Evolutionary conservation across 768 basidiomycete genomes (phyloP).

Genomic region (Lactarius tabidus): DNA sequence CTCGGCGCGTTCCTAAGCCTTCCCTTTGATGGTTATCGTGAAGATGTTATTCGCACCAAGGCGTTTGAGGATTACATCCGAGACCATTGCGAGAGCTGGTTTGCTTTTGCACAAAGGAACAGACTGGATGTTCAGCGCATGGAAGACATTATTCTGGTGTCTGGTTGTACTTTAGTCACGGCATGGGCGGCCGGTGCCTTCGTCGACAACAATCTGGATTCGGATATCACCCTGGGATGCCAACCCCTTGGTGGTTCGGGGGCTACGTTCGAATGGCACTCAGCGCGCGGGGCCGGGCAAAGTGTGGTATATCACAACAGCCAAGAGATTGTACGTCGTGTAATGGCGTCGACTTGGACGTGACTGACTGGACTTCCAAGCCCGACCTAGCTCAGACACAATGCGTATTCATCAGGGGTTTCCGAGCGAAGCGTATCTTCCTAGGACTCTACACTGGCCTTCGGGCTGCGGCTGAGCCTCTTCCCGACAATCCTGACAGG

Average conservation of each 20-base stretch:
- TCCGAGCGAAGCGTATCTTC: conserved; percentile 16
- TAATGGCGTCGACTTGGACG: background rate
- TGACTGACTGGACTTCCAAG: background rate
- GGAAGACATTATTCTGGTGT: conserved; percentile 20
- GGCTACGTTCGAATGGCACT: conserved; percentile 1
- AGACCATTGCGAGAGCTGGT: conserved; percentile 12
- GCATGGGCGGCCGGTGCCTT: conserved; percentile 13
- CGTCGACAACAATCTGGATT: background rate
- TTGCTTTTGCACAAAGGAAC: background rate
- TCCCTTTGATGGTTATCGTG: background rate
- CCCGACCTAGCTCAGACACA: background rate
- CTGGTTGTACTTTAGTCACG: conserved; percentile 9
- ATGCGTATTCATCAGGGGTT: conserved; percentile 18
- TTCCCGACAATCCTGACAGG: conserved; percentile 9
- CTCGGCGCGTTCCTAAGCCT: conserved; percentile 3
- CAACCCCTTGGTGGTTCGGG: background rate
- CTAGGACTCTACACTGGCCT: background rate
- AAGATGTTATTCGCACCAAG: conserved; percentile 12
- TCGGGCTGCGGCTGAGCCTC: background rate
- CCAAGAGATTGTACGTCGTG: background rate
- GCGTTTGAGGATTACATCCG: conserved; percentile 17
- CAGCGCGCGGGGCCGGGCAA: background rate
- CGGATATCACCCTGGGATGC: background rate
- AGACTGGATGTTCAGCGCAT: conserved; percentile 8
- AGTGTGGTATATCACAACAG: conserved; percentile 1